Conservation (phyloP, 108 stramenopile species). For the Skeletonema marinoi region DNA sequence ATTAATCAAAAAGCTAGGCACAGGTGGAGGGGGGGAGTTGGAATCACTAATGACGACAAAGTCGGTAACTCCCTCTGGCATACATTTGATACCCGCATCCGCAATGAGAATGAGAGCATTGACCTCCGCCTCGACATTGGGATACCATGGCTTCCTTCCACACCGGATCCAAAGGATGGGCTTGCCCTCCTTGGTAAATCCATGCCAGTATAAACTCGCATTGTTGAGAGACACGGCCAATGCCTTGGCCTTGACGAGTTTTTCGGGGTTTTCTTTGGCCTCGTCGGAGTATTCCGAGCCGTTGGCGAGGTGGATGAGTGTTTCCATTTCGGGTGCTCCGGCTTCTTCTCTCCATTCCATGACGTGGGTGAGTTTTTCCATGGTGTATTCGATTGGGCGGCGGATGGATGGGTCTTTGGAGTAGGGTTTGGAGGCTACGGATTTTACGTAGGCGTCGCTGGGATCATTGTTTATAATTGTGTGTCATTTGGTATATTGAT, state of each 20-base stretch:
- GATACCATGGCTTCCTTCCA: slow-evolving; percentile 89
- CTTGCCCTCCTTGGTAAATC: slow-evolving; percentile 84
- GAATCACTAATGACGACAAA: slow-evolving; percentile 87
- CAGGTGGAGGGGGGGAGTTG: slow-evolving; percentile 86
- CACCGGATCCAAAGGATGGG: slow-evolving; percentile 88
- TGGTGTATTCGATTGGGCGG: slow-evolving; percentile 87
- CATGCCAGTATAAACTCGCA: slow-evolving; percentile 80
- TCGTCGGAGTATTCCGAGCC: slow-evolving; percentile 63
- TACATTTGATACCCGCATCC: slow-evolving; percentile 78
- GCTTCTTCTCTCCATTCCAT: slow-evolving; percentile 84
- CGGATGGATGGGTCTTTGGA: slow-evolving; percentile 86
- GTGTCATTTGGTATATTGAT: background rate
- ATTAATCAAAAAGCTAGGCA: slow-evolving; percentile 84
- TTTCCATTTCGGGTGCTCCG: slow-evolving; percentile 76
- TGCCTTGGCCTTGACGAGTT: slow-evolving; percentile 76
- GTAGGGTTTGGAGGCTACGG: slow-evolving; percentile 90
- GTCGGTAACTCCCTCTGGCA: slow-evolving; percentile 87
- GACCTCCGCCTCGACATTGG: slow-evolving; percentile 87
- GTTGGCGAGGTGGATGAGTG: slow-evolving; percentile 75
- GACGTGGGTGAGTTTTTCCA: slow-evolving; percentile 81
- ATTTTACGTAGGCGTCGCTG: slow-evolving; percentile 82
- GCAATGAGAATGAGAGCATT: slow-evolving; percentile 85
- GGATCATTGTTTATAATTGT: background rate
- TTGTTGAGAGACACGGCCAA: slow-evolving; percentile 73
- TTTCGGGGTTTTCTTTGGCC: slow-evolving; percentile 70